A percentile compares a stretch with the other conserved stretches of the same genome.
Evolutionary conservation across 768 basidiomycete species (phyloP).

Genomic region (Mycena kentingensis): DNA sequence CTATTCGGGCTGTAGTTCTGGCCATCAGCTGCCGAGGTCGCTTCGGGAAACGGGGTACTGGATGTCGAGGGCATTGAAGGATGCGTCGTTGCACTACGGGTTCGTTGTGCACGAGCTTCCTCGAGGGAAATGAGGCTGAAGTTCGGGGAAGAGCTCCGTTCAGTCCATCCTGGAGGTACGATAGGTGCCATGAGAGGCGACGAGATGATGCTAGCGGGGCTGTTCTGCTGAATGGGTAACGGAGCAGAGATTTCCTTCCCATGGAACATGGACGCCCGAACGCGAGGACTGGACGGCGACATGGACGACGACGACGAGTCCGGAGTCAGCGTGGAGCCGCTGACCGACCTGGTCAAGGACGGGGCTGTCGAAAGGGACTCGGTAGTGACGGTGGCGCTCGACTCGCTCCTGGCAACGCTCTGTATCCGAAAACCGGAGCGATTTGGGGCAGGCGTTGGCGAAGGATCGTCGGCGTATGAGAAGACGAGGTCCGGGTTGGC

Average conservation of each 20-base stretch:
- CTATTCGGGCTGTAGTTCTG: slow-evolving; percentile 29
- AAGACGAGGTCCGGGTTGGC: slow-evolving; percentile 74
- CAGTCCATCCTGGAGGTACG: slow-evolving; percentile 50
- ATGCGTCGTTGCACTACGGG: slow-evolving; percentile 50
- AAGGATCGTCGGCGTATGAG: slow-evolving; percentile 37
- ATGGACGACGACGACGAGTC: slow-evolving; percentile 38
- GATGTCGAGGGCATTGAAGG: slow-evolving; percentile 30
- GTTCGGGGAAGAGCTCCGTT: slow-evolving; percentile 46
- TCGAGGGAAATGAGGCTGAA: slow-evolving; percentile 76
- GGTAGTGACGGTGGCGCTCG: slow-evolving; percentile 50
- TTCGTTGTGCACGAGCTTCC: slow-evolving; percentile 74
- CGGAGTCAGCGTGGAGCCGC: slow-evolving; percentile 36
- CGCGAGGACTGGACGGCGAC: slow-evolving; percentile 21
- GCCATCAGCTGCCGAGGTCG: slow-evolving; percentile 31
- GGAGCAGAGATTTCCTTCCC: slow-evolving; percentile 62
- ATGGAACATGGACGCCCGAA: slow-evolving; percentile 40
- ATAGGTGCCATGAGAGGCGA: slow-evolving; percentile 33
- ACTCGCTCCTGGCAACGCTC: slow-evolving; percentile 48
- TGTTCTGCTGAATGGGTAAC: slow-evolving; percentile 39
- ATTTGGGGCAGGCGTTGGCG: slow-evolving; percentile 29
- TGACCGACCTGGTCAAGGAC: slow-evolving; percentile 35
- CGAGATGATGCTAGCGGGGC: slow-evolving; percentile 28
- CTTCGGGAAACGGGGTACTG: slow-evolving; percentile 35
- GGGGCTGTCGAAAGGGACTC: slow-evolving; percentile 34
- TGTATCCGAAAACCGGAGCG: slow-evolving; percentile 31